Base-by-base conservation (phyloP, 2,329 filamentous ascomycete species). In the Pseudogymnoascus destructans region DNA sequence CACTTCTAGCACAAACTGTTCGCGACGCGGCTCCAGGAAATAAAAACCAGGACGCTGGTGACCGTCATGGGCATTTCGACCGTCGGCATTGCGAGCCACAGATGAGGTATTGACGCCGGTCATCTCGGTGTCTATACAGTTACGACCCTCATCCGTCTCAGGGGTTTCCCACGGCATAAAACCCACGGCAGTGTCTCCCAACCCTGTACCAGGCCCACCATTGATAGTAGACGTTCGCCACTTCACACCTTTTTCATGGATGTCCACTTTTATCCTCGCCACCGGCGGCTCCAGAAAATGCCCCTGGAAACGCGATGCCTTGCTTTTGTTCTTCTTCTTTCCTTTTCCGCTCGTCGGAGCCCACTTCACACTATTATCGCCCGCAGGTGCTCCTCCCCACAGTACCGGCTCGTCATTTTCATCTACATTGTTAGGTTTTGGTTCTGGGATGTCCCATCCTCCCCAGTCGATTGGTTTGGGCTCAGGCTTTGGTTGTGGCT, bases 261-360 rank as follows among this genome's bases (percentile, higher is more conserved):
- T 30, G 9, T 52, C 25, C n/a, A 52, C n/a, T 13, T 52, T 32
- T 11, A 19, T 52, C 10, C 9, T 52, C 25, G 46, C 11, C 46
- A 52, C 46, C 3, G 46, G 25, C 4, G 46, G 46, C 10, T 52
- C 46, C 25, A 52, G 15, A 52, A 52, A 52, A 52, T 52, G 46
- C 46, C 25, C 25, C 15, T 32, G 46, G n/a, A 15, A 19, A 11
- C n/a, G 3, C n/a, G 13, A 30, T 19, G 15, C 25, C 25, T 19
- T 52, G 46, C 1, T 4, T 52, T 30, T 52, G 46, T 52, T 52
- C 46, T 30, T 52, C 46, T 42, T 49, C 23, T 13, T 52, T 9
- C 46, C 46, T 15, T 52, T 52, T 52, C 46, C 46, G 25, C 46
- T 52, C 25, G 46, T 52, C 6, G 46, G 46, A 8, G 46, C 46